Conservation (phyloP, 192 early-diverging fungal genomes). For the Podochytrium sp. region DNA sequence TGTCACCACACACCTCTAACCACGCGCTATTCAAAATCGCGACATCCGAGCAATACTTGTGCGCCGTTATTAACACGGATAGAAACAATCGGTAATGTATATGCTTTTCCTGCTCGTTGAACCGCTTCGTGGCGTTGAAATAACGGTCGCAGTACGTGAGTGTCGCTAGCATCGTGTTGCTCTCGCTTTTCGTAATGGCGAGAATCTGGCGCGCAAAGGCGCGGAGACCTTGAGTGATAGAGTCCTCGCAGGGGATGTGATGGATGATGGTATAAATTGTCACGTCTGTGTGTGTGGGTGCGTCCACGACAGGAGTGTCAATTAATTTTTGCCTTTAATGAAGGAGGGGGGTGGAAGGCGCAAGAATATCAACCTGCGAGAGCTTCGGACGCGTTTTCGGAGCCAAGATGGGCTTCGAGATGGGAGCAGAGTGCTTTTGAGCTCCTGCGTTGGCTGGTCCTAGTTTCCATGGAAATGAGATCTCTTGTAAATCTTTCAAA, state of each 20-base stretch:
- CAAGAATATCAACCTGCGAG: not conserved
- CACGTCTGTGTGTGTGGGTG: not conserved
- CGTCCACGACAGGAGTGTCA: too few species aligned
- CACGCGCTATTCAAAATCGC: constrained; percentile 2
- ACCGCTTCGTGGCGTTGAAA: not conserved
- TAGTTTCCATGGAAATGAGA: too few species aligned
- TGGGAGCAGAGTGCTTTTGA: not conserved
- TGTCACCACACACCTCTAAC: not conserved
- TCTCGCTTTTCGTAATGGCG: not conserved
- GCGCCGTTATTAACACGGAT: not conserved
- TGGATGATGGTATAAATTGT: constrained; percentile 13
- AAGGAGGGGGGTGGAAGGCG: too few species aligned
- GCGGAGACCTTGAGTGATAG: not conserved
- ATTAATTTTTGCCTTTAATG: too few species aligned
- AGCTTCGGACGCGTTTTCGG: not conserved
- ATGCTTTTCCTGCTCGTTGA: not conserved
- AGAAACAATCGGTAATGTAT: not conserved
- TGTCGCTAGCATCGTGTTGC: not conserved
- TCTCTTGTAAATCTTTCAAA: too few species aligned
- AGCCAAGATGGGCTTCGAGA: not conserved
- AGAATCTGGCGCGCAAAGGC: not conserved
- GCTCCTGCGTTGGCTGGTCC: too few species aligned
- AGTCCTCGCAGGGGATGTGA: not conserved
- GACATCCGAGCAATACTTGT: constrained; percentile 16
- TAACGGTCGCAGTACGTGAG: constrained; percentile 21